Percentiles rank a stretch among this genome's conserved stretches.
phyloP scores from a whole-genome alignment of 352 stramenopile species.

The Thraustochytrium sp. region DNA sequence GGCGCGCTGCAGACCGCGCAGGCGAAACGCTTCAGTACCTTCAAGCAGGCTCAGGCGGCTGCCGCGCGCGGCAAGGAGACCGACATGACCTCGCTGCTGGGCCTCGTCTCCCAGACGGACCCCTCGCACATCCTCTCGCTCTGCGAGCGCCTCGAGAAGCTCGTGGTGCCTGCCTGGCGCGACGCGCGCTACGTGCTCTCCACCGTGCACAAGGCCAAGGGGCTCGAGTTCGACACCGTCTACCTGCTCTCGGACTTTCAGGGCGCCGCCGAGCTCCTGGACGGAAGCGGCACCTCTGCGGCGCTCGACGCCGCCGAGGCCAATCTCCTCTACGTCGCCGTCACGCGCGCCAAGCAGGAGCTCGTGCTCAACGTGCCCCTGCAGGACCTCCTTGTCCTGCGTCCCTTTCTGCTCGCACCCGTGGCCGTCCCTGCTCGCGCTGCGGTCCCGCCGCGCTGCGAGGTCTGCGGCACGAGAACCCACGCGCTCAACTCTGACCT shows the following conservation, averaged over 20 bases:
- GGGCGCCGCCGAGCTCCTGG: not conserved
- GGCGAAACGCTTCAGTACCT: not conserved
- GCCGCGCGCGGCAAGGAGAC: not conserved
- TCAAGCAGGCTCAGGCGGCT: not conserved
- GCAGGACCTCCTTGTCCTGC: not conserved
- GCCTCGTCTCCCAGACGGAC: not conserved
- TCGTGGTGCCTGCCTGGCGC: not conserved
- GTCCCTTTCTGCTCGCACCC: not conserved
- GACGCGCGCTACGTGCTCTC: not conserved
- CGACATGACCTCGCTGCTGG: not conserved
- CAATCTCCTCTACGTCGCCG: slow-evolving; percentile 27
- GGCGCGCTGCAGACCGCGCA: not conserved
- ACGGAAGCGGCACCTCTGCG: not conserved
- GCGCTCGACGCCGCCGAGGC: not conserved
- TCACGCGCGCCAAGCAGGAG: slow-evolving; percentile 15
- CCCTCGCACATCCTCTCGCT: not conserved
- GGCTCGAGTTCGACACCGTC: slow-evolving; percentile 35
- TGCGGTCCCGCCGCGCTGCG: too few species aligned
- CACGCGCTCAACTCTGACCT: too few species aligned
- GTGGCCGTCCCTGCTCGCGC: too few species aligned
- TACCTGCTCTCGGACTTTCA: slow-evolving; percentile 9
- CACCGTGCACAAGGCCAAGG: slow-evolving; percentile 32
- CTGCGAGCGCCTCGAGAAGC: not conserved
- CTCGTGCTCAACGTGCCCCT: not conserved
- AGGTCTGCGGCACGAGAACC: too few species aligned